Evolutionary conservation across 2,329 filamentous ascomycete species (phyloP).

Genomic region (Mycosphaerella sp.): DNA sequence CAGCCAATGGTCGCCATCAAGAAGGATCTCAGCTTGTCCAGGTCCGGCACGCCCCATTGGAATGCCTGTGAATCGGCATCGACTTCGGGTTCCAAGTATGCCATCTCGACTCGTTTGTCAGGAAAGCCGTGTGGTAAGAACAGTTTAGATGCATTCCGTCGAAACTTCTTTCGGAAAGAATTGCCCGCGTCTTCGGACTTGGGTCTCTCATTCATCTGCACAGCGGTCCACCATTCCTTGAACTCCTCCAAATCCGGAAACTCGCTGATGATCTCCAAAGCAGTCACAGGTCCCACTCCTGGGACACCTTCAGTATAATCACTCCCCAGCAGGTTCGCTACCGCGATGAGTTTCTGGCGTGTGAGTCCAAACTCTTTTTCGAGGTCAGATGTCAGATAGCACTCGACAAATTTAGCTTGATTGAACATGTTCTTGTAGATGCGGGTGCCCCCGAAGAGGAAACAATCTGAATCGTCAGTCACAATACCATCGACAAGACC

Average conservation of each 20-base stretch:
- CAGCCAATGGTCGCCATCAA: conserved; percentile 91
- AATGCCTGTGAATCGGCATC: conserved; percentile 72
- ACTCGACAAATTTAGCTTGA: conserved; percentile 94
- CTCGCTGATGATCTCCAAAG: conserved; percentile 87
- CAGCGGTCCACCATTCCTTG: conserved; percentile 75
- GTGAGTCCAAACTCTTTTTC: conserved; percentile 84
- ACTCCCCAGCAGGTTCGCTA: conserved; percentile 84
- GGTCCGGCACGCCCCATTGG: conserved; percentile 91
- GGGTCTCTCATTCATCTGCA: conserved; percentile 61
- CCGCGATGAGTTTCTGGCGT: conserved; percentile 76
- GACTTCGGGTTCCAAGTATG: conserved; percentile 81
- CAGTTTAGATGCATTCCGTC: conserved; percentile 73
- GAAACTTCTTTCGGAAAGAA: conserved; percentile 78
- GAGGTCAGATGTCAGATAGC: conserved; percentile 76
- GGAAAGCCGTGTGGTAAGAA: conserved; percentile 81
- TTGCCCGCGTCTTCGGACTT: conserved; percentile 51
- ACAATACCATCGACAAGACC: conserved; percentile 95
- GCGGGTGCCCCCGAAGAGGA: conserved; percentile 90
- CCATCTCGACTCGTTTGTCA: conserved; percentile 66
- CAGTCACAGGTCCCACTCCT: conserved; percentile 88
- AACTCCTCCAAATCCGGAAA: conserved; percentile 73
- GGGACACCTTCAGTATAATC: conserved; percentile 93
- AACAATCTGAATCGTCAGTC: conserved; percentile 94
- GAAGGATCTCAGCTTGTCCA: conserved; percentile 75
- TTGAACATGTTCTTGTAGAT: conserved; percentile 99